These are phyloP conservation scores for Chalciporus sphaerocephalus DNA, from an alignment of 768 basidiomycete species.

Conservation along the genomic window DNA sequence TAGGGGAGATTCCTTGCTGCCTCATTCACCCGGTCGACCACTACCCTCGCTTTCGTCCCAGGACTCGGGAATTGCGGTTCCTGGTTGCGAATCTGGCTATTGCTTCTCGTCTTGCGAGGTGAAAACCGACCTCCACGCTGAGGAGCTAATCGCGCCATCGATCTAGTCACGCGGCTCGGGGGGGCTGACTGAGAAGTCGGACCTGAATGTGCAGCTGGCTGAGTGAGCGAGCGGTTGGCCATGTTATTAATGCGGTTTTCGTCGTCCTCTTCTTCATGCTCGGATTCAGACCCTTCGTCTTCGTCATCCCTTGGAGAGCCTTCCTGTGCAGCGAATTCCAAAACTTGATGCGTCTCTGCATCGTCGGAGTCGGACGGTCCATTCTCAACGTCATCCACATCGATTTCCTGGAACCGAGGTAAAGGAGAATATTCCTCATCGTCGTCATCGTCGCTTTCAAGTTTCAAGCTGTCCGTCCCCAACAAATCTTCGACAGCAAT, in stretches of 20 bases:
- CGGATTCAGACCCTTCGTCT: background rate
- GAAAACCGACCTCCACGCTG: too few species aligned
- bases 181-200: background rate
- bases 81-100: background rate
- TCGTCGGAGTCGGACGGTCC: conserved; percentile 29
- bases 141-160: background rate
- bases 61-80: conserved; percentile 12
- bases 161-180: conserved; percentile 13
- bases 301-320: background rate
- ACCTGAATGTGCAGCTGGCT: background rate
- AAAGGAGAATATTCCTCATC: background rate
- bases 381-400: conserved; percentile 1
- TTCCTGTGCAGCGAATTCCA: conserved; percentile 2
- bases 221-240: conserved; percentile 3
- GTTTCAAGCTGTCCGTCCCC: background rate
- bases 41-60: conserved; percentile 11
- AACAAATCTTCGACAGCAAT: conserved; percentile 23
- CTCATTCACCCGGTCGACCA: conserved; percentile 8
- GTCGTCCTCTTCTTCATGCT: conserved; percentile 1
- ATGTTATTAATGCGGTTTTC: conserved; percentile 15
- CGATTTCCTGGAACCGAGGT: conserved; percentile 10
- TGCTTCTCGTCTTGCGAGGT: conserved; percentile 9
- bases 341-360: conserved; percentile 21
- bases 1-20: conserved; percentile 6
- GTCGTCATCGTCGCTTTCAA: background rate